These are phyloP conservation scores for Rhodotorula kratochvilovae DNA, from an alignment of 768 basidiomycete species.

Conservation along the genomic window DNA sequence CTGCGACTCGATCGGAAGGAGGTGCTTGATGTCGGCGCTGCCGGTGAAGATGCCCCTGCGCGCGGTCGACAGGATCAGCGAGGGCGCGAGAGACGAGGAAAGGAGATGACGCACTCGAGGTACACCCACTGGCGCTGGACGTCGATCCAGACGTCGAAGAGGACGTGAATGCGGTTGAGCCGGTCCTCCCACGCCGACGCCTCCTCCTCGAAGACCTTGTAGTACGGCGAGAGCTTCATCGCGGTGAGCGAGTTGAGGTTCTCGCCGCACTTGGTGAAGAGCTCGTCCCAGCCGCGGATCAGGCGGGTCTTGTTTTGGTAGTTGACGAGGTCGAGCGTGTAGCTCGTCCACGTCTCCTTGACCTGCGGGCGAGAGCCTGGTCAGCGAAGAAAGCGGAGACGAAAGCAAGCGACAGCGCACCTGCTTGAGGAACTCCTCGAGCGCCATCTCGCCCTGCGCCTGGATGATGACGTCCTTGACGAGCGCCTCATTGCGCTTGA, in stretches of 20 bases:
- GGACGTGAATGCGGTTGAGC: constrained; percentile 83
- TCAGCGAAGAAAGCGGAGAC: neutral
- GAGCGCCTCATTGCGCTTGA: constrained; percentile 81
- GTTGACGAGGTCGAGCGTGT: constrained; percentile 90
- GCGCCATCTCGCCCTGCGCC: constrained; percentile 80
- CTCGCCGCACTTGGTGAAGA: constrained; percentile 81
- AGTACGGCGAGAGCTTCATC: constrained; percentile 97
- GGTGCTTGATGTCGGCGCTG: constrained; percentile 97
- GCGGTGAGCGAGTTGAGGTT: constrained; percentile 91
- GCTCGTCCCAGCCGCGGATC: constrained; percentile 58
- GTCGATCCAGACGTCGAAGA: constrained; percentile 99
- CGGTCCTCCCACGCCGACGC: constrained; percentile 42
- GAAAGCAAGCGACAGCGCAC: constrained; percentile 48
- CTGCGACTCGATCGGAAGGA: constrained; percentile 84
- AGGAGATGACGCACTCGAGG: constrained; percentile 56
- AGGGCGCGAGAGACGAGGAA: neutral
- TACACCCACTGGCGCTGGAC: constrained; percentile 99
- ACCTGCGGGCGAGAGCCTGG: constrained; percentile 58
- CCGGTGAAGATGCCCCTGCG: constrained; percentile 88
- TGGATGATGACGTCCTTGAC: constrained; percentile 96
- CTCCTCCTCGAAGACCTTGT: constrained; percentile 67
- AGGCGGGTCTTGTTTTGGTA: constrained; percentile 98
- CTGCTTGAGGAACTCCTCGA: constrained; percentile 50
- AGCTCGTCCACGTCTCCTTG: constrained; percentile 93
- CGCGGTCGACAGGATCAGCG: too few relatives aligned